Evolutionary conservation across 306 rosid species (phyloP), one percentile per base, ranked within the genome.

Genomic region (Fagus crenata): DNA sequence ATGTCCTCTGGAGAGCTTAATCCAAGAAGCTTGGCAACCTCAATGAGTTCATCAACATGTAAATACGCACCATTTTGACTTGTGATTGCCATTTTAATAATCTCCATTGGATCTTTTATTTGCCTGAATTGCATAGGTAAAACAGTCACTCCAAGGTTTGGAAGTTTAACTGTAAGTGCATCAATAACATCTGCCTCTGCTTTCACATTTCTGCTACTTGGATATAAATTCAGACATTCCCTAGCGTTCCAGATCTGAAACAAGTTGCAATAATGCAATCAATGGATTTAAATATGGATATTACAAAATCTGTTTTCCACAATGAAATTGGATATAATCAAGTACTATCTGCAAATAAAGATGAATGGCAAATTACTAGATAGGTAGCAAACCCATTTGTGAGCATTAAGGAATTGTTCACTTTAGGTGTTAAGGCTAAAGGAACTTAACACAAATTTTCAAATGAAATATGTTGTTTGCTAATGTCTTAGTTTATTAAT

Each of bases 171-270:
- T 53, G 96, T 95, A 53, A 92, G 89, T 14, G 90, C 97, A 67
- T 95, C 96, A 86, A 95, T 92, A 65, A 86, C 87, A 84, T 95
- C 97, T 64, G 85, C 92, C 89, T 92, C 97, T 49, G 86, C 85
- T 84, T 86, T 89, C 76, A 91, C 95, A 73, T 76, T 85, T 85
- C 88, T 75, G 58, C 96, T 88, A 81, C 80, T 89, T 53, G 93
- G 89, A 81, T 85, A 88, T 78, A 95, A 78, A 84, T 88, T 88
- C 85, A 95, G 90, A 80, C 99, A 95, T 79, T 95, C 99, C 82
- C 83, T 89, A 72, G 99, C 97, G 88, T 92, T 95, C 99, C 99
- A 95, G 74, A 95, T 88, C 99, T 95, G 91, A 36, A 87, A 80
- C 59, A 78, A 80, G 85, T 81, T 79, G 46, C 49, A 86, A 82